A percentile compares a stretch with the other conserved stretches of the same genome.
These are phyloP conservation scores for Pulicaria dysenterica DNA, from an alignment of 129 eudicot genomes.

Conservation along the genomic window DNA sequence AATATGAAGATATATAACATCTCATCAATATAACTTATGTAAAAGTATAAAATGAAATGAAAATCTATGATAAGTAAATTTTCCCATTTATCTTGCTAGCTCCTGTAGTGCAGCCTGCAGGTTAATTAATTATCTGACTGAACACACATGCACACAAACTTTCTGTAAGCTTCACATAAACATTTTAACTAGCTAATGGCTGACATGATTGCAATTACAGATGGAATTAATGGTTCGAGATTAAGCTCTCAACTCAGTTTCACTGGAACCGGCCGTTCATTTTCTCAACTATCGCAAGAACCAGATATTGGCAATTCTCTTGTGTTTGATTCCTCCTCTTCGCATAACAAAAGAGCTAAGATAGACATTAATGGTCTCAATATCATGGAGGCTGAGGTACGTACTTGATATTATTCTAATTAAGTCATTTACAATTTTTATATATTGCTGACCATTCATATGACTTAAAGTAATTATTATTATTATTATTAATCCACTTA, in stretches of 20 bases:
- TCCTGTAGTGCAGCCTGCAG: too few species aligned
- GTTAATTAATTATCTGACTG: too few species aligned
- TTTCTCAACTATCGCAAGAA: constrained; percentile 65
- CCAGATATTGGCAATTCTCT: constrained; percentile 41
- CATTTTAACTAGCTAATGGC: background rate
- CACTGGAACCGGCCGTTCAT: constrained; percentile 55
- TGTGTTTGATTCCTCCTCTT: constrained; percentile 43
- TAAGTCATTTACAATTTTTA: background rate
- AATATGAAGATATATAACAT: too few species aligned
- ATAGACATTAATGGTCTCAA: constrained; percentile 42
- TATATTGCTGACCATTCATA: too few species aligned
- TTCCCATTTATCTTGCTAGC: too few species aligned
- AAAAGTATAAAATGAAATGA: too few species aligned
- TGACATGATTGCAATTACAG: constrained; percentile 16
- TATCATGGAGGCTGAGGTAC: constrained; percentile 69
- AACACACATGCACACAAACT: too few species aligned
- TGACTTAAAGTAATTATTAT: too few species aligned
- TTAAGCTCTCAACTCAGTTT: constrained; percentile 77
- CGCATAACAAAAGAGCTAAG: constrained; percentile 58
- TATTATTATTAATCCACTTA: too few species aligned
- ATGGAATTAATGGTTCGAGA: constrained; percentile 45
- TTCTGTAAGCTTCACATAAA: too few species aligned
- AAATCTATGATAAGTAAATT: too few species aligned
- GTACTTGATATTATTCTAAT: background rate
- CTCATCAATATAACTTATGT: too few species aligned